Conservation (phyloP, 78 protist genomes). For the Dictyostelium discoideum region DNA sequence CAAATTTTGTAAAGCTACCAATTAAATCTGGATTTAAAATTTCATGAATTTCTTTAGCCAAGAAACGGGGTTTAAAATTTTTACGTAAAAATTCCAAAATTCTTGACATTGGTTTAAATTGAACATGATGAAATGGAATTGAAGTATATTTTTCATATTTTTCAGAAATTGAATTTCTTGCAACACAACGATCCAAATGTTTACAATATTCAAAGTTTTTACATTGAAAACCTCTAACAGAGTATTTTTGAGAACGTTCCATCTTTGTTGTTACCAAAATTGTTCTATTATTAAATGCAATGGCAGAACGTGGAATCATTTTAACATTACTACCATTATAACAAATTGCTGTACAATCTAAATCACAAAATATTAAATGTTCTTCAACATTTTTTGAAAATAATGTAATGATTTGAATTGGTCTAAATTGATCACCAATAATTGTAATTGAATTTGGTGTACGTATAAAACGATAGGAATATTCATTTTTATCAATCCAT, state of each 20-base stretch:
- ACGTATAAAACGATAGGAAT: not conserved
- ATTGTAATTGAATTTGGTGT: conserved; percentile 21
- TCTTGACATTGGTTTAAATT: not conserved
- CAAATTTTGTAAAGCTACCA: not conserved
- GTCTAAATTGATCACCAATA: not conserved
- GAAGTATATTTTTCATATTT: not conserved
- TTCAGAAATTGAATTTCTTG: not conserved
- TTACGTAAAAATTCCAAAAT: not conserved
- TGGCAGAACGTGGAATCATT: not conserved
- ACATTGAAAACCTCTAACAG: not conserved
- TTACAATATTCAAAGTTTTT: conserved; percentile 9
- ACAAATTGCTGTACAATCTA: not conserved
- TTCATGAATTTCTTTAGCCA: not conserved
- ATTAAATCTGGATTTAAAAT: not conserved
- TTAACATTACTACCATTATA: conserved; percentile 1
- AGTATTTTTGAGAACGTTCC: not conserved
- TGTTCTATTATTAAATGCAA: not conserved
- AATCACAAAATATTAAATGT: not conserved
- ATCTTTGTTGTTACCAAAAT: not conserved
- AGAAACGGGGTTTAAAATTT: not conserved
- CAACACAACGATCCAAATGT: conserved; percentile 9
- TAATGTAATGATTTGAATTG: conserved; percentile 20
- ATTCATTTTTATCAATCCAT: not conserved
- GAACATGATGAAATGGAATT: not conserved
- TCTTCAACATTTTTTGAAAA: not conserved